A percentile compares a stretch with the other conserved stretches of the same genome.
These are phyloP conservation scores for Helotiales sp. DNA, from an alignment of 2,329 filamentous ascomycete genomes.

Conservation along the genomic window DNA sequence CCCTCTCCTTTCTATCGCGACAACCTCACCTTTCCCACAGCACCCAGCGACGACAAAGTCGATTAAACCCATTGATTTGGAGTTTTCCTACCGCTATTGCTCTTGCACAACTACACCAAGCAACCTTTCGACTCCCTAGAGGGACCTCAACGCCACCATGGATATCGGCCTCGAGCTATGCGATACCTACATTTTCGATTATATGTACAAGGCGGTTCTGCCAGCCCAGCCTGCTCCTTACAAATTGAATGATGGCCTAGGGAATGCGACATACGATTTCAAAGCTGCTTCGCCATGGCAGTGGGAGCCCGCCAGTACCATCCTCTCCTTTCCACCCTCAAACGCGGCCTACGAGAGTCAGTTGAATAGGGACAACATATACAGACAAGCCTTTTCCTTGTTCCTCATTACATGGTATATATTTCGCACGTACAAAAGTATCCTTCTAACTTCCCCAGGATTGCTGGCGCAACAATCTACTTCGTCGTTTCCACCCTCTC, in stretches of 20 bases:
- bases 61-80: slow-evolving; percentile 24
- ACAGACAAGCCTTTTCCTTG: slow-evolving; percentile 72
- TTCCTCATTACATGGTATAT: slow-evolving; percentile 84
- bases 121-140: background rate
- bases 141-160: slow-evolving; percentile 56
- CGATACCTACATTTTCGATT: slow-evolving; percentile 82
- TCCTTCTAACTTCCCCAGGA: slow-evolving; percentile 50
- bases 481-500: slow-evolving; percentile 81
- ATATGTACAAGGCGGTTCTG: slow-evolving; percentile 70
- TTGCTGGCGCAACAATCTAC: slow-evolving; percentile 84
- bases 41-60: background rate
- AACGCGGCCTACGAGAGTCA: slow-evolving; percentile 77
- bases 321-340: slow-evolving; percentile 68
- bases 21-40: background rate
- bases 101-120: background rate
- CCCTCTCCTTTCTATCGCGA: slow-evolving; percentile 1
- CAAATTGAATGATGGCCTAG: slow-evolving; percentile 46
- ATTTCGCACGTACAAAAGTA: background rate
- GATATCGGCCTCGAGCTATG: slow-evolving; percentile 86
- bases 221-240: slow-evolving; percentile 58
- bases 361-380: slow-evolving; percentile 75
- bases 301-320: slow-evolving; percentile 72
- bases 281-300: slow-evolving; percentile 60
- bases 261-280: slow-evolving; percentile 54
- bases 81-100: slow-evolving; percentile 4